Conservation (phyloP, 768 basidiomycete species). For the Phaeolepiota aurea region DNA sequence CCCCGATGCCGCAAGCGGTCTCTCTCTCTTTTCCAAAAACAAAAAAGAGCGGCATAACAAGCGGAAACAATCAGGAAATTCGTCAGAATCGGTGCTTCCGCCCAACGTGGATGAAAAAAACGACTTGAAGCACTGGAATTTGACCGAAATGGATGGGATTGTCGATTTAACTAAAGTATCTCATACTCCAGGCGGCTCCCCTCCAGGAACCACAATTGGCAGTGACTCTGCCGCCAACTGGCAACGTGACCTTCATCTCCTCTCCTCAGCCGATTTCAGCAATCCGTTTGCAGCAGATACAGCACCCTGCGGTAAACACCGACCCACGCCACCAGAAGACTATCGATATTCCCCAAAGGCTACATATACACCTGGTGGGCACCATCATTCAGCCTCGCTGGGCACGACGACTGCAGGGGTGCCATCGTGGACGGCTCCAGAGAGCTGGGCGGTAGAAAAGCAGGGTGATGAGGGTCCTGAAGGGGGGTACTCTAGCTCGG, state of each 20-base stretch:
- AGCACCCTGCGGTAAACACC: too few species aligned
- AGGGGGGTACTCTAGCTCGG: constrained; percentile 20
- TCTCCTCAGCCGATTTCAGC: constrained; percentile 26
- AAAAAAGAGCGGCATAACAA: too few species aligned
- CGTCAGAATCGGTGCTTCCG: too few species aligned
- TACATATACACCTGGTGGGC: constrained; percentile 6
- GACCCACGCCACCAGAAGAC: constrained; percentile 12
- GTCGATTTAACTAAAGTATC: constrained; percentile 35
- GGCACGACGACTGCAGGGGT: background rate
- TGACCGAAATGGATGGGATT: constrained; percentile 79
- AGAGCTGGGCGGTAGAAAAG: constrained; percentile 69
- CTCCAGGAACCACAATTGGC: constrained; percentile 15
- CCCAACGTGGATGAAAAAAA: background rate
- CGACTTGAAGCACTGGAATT: constrained; percentile 42
- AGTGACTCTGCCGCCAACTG: constrained; percentile 21
- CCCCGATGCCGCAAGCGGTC: constrained; percentile 4
- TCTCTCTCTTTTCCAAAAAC: too few species aligned
- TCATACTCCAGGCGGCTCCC: background rate
- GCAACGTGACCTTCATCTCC: constrained; percentile 12
- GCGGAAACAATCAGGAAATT: too few species aligned
- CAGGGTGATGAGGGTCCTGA: constrained; percentile 12
- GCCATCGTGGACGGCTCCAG: constrained; percentile 57
- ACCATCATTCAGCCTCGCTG: background rate
- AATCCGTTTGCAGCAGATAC: constrained; percentile 28
- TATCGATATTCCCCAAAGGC: constrained; percentile 51